These are phyloP conservation scores for Uronychia binucleata DNA, from an alignment of 73 alveolate genomes.

Conservation along the genomic window DNA sequence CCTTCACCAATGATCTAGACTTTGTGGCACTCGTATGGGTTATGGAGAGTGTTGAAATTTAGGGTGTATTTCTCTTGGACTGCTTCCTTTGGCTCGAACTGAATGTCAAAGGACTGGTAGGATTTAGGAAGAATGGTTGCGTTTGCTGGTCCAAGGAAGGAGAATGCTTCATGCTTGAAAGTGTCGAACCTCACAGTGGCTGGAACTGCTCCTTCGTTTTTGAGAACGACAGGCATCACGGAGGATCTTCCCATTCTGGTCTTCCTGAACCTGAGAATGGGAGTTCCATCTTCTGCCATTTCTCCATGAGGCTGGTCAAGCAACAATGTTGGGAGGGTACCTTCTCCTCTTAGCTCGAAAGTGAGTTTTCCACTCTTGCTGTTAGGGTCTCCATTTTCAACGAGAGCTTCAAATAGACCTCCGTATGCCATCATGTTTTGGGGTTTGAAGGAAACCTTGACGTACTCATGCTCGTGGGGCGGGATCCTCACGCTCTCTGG, in stretches of 20 bases:
- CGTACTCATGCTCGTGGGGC: conserved; percentile 97
- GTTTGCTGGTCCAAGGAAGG: conserved; percentile 86
- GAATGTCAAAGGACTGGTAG: conserved; percentile 90
- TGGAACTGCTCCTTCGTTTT: conserved; percentile 97
- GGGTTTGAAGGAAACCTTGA: conserved; percentile 95
- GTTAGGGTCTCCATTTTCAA: conserved; percentile 94
- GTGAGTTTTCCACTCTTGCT: conserved; percentile 90
- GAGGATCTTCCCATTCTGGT: conserved; percentile 90
- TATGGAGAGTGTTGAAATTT: conserved; percentile 88
- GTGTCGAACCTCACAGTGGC: conserved; percentile 97
- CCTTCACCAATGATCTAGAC: conserved; percentile 96
- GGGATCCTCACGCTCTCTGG: conserved; percentile 88
- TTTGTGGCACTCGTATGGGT: conserved; percentile 97
- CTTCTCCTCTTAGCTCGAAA: conserved; percentile 99
- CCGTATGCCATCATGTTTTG: conserved; percentile 95
- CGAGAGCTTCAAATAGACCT: conserved; percentile 97
- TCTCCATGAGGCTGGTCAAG: conserved; percentile 91
- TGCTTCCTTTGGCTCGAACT: conserved; percentile 88
- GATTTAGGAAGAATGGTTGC: conserved; percentile 97
- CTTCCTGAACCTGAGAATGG: conserved; percentile 90
- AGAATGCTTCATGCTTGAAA: conserved; percentile 88
- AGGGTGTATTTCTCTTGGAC: conserved; percentile 84
- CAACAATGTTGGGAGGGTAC: conserved; percentile 97
- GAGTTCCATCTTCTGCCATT: conserved; percentile 94
- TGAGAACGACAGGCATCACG: conserved; percentile 80